phyloP scores from a whole-genome alignment of 768 basidiomycete species.

The Suillus weaverae region DNA sequence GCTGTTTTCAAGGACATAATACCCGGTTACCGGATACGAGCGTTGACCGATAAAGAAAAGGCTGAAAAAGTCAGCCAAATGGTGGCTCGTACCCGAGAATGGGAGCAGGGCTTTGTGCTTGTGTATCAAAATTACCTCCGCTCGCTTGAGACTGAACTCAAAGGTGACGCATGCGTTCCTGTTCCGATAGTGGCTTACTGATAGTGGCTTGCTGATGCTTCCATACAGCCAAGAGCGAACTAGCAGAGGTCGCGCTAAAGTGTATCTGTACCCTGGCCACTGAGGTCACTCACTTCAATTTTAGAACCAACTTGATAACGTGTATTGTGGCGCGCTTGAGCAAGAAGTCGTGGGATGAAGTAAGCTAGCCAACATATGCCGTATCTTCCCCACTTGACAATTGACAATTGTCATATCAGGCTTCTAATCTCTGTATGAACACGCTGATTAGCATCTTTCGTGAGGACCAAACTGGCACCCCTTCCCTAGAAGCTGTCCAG shows the following conservation, averaged over 20 bases:
- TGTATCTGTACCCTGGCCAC: slow-evolving; percentile 86
- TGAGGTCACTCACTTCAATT: slow-evolving; percentile 95
- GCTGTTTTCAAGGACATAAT: slow-evolving; percentile 96
- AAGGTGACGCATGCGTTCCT: slow-evolving; percentile 45
- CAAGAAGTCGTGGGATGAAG: slow-evolving; percentile 86
- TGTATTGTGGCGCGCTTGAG: slow-evolving; percentile 82
- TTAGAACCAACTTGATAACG: slow-evolving; percentile 88
- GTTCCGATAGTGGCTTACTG: slow-evolving; percentile 8
- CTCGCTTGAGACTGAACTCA: slow-evolving; percentile 81
- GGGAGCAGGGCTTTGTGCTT: slow-evolving; percentile 89
- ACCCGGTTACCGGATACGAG: slow-evolving; percentile 93
- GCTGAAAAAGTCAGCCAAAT: slow-evolving; percentile 92
- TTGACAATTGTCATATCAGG: slow-evolving; percentile 42
- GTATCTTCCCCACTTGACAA: slow-evolving; percentile 12
- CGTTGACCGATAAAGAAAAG: slow-evolving; percentile 87
- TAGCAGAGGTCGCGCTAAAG: slow-evolving; percentile 70
- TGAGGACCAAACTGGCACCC: slow-evolving; percentile 73
- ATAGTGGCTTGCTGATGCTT: slow-evolving; percentile 11
- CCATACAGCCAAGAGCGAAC: slow-evolving; percentile 56
- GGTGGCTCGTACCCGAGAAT: slow-evolving; percentile 87
- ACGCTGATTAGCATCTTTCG: slow-evolving; percentile 82
- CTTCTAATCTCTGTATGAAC: slow-evolving; percentile 81
- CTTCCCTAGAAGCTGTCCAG: slow-evolving; percentile 88
- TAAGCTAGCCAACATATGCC: slow-evolving; percentile 37
- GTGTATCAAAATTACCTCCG: slow-evolving; percentile 90